Evolutionary conservation across 345 rosid species (phyloP).

Genomic region (Boechera stricta): DNA sequence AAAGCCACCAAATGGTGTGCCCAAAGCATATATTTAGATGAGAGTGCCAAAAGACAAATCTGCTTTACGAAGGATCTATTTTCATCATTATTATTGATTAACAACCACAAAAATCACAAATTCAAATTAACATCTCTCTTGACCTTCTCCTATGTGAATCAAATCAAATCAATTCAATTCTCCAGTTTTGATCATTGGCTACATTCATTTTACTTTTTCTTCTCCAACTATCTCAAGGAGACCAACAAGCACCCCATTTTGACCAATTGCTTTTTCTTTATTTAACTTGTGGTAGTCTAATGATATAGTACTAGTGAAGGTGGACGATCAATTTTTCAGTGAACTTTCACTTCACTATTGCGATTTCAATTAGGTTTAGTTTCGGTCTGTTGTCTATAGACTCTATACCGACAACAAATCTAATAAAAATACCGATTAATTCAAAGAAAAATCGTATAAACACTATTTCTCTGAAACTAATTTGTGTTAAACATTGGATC

Average conservation of each 20-base stretch:
- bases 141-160: conserved; percentile 26
- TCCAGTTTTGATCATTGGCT: conserved; percentile 33
- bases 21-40: conserved; percentile 42
- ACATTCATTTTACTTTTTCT: conserved; percentile 24
- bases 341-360: not conserved
- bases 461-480: no score
- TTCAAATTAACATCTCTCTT: conserved; percentile 20
- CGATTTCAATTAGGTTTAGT: not conserved
- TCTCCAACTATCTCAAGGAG: conserved; percentile 29
- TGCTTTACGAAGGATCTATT: conserved; percentile 39
- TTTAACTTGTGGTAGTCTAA: conserved; percentile 10
- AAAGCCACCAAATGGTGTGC: conserved; percentile 46
- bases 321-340: not conserved
- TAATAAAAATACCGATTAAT: not conserved
- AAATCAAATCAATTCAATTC: conserved; percentile 26
- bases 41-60: conserved; percentile 47
- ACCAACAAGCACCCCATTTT: conserved; percentile 36
- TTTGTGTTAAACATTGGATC: not conserved
- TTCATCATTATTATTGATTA: conserved; percentile 44
- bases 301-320: conserved; percentile 5
- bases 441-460: not conserved
- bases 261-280: not conserved
- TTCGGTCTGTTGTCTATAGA: not conserved
- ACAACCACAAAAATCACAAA: conserved; percentile 9
- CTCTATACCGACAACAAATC: not conserved